These are phyloP conservation scores for Zea luxurians DNA, from an alignment of 176 grass and related monocot species.

Conservation along the genomic window DNA sequence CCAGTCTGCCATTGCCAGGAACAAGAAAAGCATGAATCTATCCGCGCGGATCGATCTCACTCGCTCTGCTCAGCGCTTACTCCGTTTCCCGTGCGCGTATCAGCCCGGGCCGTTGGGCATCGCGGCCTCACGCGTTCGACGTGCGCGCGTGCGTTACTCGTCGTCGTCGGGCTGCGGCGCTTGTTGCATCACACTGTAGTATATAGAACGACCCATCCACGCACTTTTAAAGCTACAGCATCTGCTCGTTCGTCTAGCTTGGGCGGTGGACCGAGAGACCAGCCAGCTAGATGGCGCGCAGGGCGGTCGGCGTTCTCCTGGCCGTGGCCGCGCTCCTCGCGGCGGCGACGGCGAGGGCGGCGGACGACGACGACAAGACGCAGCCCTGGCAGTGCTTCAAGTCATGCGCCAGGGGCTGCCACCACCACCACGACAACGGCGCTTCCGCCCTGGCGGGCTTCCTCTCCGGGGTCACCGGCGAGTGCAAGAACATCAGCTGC, in stretches of 20 bases:
- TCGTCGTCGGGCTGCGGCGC: not conserved
- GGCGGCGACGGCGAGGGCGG: not conserved
- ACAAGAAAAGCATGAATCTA: not conserved
- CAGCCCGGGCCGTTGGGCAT: not conserved
- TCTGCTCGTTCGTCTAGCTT: not conserved
- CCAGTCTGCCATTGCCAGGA: not conserved
- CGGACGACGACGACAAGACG: not conserved
- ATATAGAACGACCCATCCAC: not conserved
- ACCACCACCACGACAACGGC: not conserved
- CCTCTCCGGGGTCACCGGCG: not conserved
- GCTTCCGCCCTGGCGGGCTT: not conserved
- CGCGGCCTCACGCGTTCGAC: not conserved
- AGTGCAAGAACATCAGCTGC: slow-evolving; percentile 37
- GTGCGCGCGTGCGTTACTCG: not conserved
- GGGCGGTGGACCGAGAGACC: not conserved
- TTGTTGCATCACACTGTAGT: not conserved
- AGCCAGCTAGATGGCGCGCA: not conserved
- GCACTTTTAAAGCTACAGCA: slow-evolving; percentile 12
- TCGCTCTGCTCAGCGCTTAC: not conserved
- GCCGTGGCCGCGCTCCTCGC: slow-evolving; percentile 21
- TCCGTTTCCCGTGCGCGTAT: not conserved
- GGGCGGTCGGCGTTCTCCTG: slow-evolving; percentile 12
- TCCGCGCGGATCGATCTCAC: not conserved
- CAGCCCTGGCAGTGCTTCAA: slow-evolving; percentile 31
- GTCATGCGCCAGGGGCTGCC: not conserved